phyloP scores from a whole-genome alignment of 202 grass and related monocot genomes.

The Setaria italica region DNA sequence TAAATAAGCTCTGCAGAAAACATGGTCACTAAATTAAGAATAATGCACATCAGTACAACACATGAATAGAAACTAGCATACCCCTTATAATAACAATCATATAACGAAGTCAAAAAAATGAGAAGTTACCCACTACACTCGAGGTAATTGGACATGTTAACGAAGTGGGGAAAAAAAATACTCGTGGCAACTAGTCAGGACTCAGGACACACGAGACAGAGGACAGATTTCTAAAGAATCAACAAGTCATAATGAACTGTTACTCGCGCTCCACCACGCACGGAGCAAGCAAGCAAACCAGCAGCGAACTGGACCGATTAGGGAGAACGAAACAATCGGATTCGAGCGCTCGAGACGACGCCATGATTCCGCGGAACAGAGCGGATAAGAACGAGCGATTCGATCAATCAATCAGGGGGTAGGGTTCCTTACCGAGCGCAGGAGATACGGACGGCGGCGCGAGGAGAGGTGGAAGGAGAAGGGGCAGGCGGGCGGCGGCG shows the following conservation, averaged over 20 bases:
- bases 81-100: background rate
- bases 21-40: background rate
- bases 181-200: too few species aligned
- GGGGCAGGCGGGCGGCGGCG: background rate
- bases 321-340: background rate
- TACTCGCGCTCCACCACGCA: background rate
- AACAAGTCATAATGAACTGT: background rate
- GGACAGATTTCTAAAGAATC: background rate
- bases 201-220: background rate
- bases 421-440: constrained; percentile 15
- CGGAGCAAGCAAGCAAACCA: background rate
- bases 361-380: background rate
- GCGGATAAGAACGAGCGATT: background rate
- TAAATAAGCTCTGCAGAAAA: constrained; percentile 26
- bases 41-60: background rate
- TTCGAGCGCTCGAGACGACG: background rate
- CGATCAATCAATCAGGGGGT: background rate
- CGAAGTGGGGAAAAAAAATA: background rate
- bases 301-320: background rate
- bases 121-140: background rate
- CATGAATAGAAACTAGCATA: background rate
- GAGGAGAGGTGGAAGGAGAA: background rate
- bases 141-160: background rate
- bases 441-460: background rate
- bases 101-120: background rate